A percentile compares a stretch with the other conserved stretches of the same genome.
Evolutionary conservation across 768 basidiomycete species (phyloP).

Genomic region (Lactifluus rugatus): DNA sequence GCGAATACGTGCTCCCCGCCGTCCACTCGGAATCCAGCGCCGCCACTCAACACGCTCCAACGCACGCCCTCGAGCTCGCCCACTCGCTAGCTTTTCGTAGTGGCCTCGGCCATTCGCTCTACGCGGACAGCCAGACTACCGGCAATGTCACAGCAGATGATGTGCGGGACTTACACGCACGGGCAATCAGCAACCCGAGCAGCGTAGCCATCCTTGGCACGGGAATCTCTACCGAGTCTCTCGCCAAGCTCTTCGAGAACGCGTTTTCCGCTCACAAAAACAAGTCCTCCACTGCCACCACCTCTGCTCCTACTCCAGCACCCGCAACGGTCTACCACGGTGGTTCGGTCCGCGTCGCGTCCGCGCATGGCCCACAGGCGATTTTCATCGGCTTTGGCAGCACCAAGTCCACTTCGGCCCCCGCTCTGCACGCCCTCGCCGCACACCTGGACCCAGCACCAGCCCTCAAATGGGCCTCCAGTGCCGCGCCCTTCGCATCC

Average conservation of each 20-base stretch:
- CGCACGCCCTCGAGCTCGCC: conserved; percentile 74
- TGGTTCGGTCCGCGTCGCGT: conserved; percentile 73
- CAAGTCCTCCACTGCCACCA: conserved; percentile 32
- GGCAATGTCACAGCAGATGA: conserved; percentile 51
- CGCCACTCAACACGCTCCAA: conserved; percentile 50
- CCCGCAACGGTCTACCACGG: conserved; percentile 57
- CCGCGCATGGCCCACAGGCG: conserved; percentile 52
- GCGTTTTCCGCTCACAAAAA: conserved; percentile 44
- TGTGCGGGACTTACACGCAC: conserved; percentile 62
- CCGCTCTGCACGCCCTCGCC: conserved; percentile 71
- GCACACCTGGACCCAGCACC: conserved; percentile 71
- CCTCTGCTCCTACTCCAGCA: conserved; percentile 25
- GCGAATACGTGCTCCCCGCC: conserved; percentile 63
- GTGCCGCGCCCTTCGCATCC: conserved; percentile 58
- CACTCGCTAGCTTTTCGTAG: conserved; percentile 88
- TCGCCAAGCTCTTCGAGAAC: conserved; percentile 56
- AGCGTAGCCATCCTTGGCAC: conserved; percentile 73
- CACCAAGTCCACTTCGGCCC: conserved; percentile 47
- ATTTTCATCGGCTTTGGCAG: conserved; percentile 84
- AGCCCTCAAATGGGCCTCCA: conserved; percentile 81
- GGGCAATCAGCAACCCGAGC: conserved; percentile 69
- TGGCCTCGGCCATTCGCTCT: conserved; percentile 87
- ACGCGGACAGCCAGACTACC: conserved; percentile 54
- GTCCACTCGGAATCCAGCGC: conserved; percentile 60
- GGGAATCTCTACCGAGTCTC: conserved; percentile 64